A percentile compares a stretch with the other conserved stretches of the same genome.
Conservation (phyloP, 306 rosid species). For the Gastrolobium bilobum region DNA sequence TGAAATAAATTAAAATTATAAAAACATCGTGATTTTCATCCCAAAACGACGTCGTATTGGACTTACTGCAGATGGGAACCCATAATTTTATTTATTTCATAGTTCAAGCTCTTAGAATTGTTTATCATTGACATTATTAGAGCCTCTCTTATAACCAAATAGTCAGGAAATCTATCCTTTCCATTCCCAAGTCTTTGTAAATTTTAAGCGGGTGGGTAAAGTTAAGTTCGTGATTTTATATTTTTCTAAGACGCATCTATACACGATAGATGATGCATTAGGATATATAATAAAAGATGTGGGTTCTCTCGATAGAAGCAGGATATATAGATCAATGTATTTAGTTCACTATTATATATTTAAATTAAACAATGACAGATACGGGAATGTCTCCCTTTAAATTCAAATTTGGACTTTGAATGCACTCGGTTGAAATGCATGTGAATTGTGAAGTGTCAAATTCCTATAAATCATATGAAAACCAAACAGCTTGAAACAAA, state of each 20-base stretch:
- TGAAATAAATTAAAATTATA: too few relatives aligned
- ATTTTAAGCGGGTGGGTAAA: background rate
- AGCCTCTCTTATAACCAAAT: conserved; percentile 21
- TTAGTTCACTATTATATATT: background rate
- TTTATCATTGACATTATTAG: background rate
- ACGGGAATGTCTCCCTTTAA: background rate
- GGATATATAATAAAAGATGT: too few relatives aligned
- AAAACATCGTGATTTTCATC: too few relatives aligned
- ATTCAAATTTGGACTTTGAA: conserved; percentile 48
- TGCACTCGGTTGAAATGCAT: conserved; percentile 26
- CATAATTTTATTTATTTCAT: too few relatives aligned
- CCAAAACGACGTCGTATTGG: too few relatives aligned
- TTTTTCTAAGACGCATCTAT: too few relatives aligned
- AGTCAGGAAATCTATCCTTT: conserved; percentile 1
- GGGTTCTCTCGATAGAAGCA: background rate
- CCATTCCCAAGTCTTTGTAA: background rate
- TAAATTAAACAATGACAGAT: conserved; percentile 3
- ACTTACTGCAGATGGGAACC: too few relatives aligned
- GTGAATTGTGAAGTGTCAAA: conserved; percentile 21
- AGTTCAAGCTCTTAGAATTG: background rate
- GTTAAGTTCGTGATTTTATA: background rate
- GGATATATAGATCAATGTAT: background rate
- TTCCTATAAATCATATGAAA: conserved; percentile 10
- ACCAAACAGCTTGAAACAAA: conserved; percentile 39
- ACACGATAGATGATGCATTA: too few relatives aligned